Percentiles rank a stretch among this genome's conserved stretches.
Conservation (phyloP, 148 eudicot genomes). For the Rhododendron kiyosumense region DNA sequence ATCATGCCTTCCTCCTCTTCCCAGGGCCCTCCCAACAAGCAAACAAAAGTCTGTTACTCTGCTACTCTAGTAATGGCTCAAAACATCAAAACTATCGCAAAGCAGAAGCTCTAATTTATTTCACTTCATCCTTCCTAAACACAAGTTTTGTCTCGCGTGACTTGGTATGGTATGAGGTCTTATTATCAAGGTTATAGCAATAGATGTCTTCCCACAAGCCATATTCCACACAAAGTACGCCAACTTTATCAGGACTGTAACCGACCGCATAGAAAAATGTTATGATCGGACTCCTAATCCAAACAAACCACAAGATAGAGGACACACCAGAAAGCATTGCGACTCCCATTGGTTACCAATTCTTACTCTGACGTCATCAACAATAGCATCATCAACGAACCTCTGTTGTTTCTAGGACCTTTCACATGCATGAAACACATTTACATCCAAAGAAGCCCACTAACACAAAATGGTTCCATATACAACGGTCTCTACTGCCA, state of each 20-base stretch:
- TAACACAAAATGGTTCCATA: neutral
- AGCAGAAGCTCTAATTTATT: no score
- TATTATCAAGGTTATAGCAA: neutral
- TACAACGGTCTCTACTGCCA: neutral
- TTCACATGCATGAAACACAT: neutral
- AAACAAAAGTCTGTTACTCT: no score
- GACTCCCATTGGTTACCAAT: no score
- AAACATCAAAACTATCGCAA: no score
- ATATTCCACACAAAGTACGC: neutral
- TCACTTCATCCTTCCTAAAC: neutral
- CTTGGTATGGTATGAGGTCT: neutral
- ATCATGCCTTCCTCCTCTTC: no score
- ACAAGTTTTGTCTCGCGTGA: neutral
- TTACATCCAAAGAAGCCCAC: neutral
- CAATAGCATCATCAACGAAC: neutral
- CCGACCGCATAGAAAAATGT: neutral
- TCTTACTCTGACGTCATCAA: neutral
- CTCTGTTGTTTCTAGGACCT: neutral
- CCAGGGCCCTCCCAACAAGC: no score
- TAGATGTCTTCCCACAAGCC: neutral
- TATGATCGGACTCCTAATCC: neutral
- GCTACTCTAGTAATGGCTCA: no score
- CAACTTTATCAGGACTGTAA: neutral
- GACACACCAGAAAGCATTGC: no score
- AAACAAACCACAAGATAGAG: neutral